Percentiles rank a stretch among this genome's conserved stretches.
Conservation (phyloP, 495 filamentous ascomycete species). For the Penicillium argentinense region DNA sequence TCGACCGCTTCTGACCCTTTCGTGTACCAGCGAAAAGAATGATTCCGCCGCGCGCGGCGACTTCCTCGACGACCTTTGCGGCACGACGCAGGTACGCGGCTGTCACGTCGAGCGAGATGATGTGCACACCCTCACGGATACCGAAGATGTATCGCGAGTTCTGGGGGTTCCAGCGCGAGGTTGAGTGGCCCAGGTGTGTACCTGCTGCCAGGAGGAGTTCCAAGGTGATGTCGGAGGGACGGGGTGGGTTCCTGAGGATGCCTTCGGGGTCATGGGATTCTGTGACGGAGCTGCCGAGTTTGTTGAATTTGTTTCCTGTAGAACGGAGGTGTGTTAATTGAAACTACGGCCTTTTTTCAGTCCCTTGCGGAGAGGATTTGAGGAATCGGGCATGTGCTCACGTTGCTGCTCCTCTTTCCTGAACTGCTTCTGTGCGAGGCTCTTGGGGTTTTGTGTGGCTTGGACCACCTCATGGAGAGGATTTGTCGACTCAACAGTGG, state of each 20-base stretch:
- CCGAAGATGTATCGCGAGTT: constrained; percentile 96
- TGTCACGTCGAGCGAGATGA: constrained; percentile 86
- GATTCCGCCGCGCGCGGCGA: constrained; percentile 77
- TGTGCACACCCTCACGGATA: constrained; percentile 85
- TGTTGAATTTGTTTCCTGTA: constrained; percentile 34
- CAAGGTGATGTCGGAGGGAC: constrained; percentile 77
- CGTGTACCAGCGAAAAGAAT: constrained; percentile 91
- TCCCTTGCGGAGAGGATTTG: background rate
- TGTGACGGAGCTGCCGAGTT: constrained; percentile 29
- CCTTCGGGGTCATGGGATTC: constrained; percentile 62
- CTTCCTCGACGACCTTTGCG: constrained; percentile 82
- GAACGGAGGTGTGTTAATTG: background rate
- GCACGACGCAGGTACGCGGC: constrained; percentile 87
- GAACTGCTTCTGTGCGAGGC: constrained; percentile 1
- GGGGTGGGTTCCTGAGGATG: constrained; percentile 68
- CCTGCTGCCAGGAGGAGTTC: constrained; percentile 90
- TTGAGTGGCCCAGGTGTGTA: constrained; percentile 88
- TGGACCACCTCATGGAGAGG: constrained; percentile 17
- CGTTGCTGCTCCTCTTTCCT: constrained; percentile 18
- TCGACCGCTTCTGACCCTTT: constrained; percentile 69
- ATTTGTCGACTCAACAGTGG: constrained; percentile 10
- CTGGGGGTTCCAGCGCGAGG: constrained; percentile 90
- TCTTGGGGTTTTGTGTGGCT: constrained; percentile 2
- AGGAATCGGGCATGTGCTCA: constrained; percentile 11
- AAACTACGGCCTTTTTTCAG: background rate